Evolutionary conservation across 2,329 filamentous ascomycete genomes (phyloP), one percentile per base, ranked within the genome.

Genomic region (Colletotrichum cuscutae): DNA sequence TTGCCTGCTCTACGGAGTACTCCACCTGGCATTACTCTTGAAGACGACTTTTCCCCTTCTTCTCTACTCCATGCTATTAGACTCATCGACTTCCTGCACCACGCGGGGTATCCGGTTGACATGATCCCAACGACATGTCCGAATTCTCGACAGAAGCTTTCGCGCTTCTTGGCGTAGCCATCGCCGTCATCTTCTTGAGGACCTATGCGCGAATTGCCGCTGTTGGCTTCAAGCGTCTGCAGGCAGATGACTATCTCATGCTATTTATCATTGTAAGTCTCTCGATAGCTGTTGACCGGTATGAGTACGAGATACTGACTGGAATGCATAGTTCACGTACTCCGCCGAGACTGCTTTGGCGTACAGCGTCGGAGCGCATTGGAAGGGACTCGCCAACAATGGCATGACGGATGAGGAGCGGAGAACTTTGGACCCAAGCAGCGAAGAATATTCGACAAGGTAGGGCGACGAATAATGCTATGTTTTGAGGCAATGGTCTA

Each of bases 331-430:
- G 62, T 53, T 73, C n/a, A 59, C 71, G 30, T 74, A 74, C 56
- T 67, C 71, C 0, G 61, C 66, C 24, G 79, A 81, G 56, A 79
- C 79, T n/a, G 71, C 74, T 0, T 75, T 79, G 13, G 79, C 78
- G 0, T 78, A 80, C 42, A 76, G 69, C 6, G 85, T 89, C 28
- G 85, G 84, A 3, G 84, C 81, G 65, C 74, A 75, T 22, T 67
- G 60, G 71, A 80, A 82, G 57, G 89, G 89, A 0, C 80, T 90
- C 2, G 87, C 89, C 26, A 90, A 91, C 75, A 89, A 89, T 76
- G 80, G 84, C 70, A 90, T 91, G 87, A 87, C 88, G 2, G 81
- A 86, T 11, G 84, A 83, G 30, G 78, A 89, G 73, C 85, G 90
- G 13, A 79, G 76, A 6, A 79, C 81, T 0, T 80, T 91, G 13